Evolutionary conservation across 225 moss, liverwort and hornwort genomes (phyloP).

Genomic region (Thuidium tamariscinum): DNA sequence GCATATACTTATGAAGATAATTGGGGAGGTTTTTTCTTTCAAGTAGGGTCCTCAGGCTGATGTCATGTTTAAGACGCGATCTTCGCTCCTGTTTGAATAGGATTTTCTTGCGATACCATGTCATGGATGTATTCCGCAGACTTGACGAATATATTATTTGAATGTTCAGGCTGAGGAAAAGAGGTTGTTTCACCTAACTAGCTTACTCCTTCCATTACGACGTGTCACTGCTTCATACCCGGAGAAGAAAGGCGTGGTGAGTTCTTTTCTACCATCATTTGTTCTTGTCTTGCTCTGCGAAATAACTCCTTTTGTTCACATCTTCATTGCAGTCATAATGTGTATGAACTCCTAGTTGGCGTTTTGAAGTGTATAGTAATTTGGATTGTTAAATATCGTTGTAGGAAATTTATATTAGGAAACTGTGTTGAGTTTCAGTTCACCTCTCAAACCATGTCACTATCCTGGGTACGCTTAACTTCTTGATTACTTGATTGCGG

Average conservation of each 20-base stretch:
- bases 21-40: neutral
- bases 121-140: neutral
- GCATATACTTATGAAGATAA: neutral
- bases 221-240: conserved; percentile 4
- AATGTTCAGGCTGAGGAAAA: conserved; percentile 21
- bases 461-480: neutral
- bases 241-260: conserved; percentile 31
- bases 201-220: conserved; percentile 34
- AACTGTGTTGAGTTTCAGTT: neutral
- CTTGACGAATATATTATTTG: neutral
- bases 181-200: conserved; percentile 19
- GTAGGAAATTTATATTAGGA: neutral
- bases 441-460: neutral
- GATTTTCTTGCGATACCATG: neutral
- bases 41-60: neutral
- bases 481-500: neutral
- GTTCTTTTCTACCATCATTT: neutral
- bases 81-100: neutral
- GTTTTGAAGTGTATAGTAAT: neutral
- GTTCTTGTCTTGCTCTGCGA: neutral
- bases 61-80: no score
- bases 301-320: neutral
- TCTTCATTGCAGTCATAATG: neutral
- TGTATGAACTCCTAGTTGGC: neutral
- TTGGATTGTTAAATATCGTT: neutral